Conservation (phyloP, 305 asterid species). For the Solanum hybrid region DNA sequence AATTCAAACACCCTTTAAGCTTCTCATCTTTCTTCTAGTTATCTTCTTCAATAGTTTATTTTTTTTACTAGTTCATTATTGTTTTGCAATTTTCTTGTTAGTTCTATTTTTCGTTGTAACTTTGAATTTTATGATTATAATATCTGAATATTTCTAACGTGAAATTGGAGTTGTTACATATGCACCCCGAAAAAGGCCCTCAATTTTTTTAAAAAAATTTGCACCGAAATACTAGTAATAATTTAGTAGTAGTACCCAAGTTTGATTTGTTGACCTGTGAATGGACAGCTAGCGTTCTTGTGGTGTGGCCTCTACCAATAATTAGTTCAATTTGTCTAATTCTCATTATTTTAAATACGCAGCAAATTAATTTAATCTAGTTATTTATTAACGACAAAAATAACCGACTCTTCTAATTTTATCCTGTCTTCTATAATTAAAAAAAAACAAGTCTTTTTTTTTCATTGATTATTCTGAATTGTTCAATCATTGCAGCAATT, state of each 20-base stretch:
- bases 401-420: neutral
- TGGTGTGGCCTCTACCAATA: neutral
- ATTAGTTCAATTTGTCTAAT: neutral
- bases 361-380: neutral
- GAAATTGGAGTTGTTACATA: too few species aligned
- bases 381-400: neutral
- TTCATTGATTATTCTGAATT: neutral
- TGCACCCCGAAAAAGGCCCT: neutral
- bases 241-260: neutral
- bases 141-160: too few species aligned
- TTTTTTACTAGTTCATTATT: neutral
- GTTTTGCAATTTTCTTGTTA: too few species aligned
- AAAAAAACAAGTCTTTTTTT: neutral
- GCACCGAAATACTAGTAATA: neutral
- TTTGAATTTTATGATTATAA: too few species aligned
- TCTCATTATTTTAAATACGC: neutral
- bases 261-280: neutral
- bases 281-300: neutral
- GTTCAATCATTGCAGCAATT: neutral
- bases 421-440: neutral
- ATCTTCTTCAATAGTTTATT: neutral
- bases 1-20: too few species aligned
- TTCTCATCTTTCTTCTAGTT: neutral
- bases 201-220: neutral
- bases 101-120: too few species aligned